A percentile compares a stretch with the other conserved stretches of the same genome.
Evolutionary conservation across 2,329 filamentous ascomycete genomes (phyloP).

Genomic region (Scopulariopsis brevicaulis): DNA sequence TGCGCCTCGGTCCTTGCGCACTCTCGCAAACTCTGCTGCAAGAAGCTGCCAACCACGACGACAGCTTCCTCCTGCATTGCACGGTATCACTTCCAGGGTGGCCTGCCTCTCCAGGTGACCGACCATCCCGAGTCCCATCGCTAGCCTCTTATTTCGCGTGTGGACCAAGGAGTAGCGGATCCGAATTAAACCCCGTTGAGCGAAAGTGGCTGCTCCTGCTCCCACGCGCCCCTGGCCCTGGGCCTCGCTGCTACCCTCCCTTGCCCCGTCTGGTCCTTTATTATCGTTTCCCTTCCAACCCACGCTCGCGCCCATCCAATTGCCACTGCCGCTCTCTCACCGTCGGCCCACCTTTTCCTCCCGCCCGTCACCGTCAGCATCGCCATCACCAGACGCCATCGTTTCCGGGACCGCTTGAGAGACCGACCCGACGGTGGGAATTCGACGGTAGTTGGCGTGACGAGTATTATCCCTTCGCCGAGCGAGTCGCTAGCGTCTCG

Average conservation of each 20-base stretch:
- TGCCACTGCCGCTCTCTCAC: conserved; percentile 1
- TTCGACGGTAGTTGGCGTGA: neutral
- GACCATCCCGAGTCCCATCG: neutral
- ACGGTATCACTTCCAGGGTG: neutral
- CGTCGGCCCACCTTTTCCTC: conserved; percentile 4
- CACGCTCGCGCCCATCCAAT: neutral
- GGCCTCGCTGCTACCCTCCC: neutral
- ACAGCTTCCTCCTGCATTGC: neutral
- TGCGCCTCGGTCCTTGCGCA: no score
- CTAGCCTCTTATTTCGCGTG: conserved; percentile 3
- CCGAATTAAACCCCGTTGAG: conserved; percentile 6
- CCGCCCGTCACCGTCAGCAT: conserved; percentile 3
- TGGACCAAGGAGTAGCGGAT: conserved; percentile 4
- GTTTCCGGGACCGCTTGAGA: neutral
- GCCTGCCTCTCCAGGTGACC: no score
- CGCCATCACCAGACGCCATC: neutral
- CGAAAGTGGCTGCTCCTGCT: conserved; percentile 2
- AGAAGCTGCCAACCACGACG: no score
- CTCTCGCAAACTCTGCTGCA: no score
- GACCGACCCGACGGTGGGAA: neutral
- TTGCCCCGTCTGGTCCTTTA: neutral
- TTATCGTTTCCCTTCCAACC: conserved; percentile 2
- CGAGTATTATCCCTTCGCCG: neutral
- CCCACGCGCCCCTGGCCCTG: neutral
- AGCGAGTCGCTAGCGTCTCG: neutral